These are phyloP conservation scores for Mycena capillaripes DNA, from an alignment of 768 basidiomycete genomes.

Conservation along the genomic window DNA sequence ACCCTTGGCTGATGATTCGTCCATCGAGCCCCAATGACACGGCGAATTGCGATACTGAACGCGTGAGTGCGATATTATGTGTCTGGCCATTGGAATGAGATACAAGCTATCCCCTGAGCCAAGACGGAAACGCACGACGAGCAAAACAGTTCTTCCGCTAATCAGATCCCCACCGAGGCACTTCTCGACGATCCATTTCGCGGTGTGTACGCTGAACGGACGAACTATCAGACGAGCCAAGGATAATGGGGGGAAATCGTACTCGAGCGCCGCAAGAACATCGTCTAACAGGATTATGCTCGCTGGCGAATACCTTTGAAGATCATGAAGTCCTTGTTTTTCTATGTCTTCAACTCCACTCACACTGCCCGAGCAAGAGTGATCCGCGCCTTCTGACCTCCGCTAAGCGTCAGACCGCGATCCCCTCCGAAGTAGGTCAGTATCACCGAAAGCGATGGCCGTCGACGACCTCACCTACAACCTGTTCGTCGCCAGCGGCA, in stretches of 20 bases:
- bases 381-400: constrained; percentile 64
- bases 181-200: constrained; percentile 83
- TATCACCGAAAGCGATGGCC: neutral
- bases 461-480: constrained; percentile 5
- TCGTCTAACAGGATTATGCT: constrained; percentile 80
- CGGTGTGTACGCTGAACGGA: constrained; percentile 70
- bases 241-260: neutral
- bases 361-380: constrained; percentile 67
- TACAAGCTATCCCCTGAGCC: neutral
- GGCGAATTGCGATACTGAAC: constrained; percentile 52
- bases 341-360: neutral
- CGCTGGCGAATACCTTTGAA: constrained; percentile 59
- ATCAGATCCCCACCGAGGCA: constrained; percentile 87
- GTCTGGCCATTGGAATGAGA: constrained; percentile 46
- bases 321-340: too few species aligned
- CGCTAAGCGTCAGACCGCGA: constrained; percentile 59
- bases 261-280: constrained; percentile 73
- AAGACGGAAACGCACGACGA: constrained; percentile 65
- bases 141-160: constrained; percentile 82
- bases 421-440: constrained; percentile 60
- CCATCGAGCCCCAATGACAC: constrained; percentile 50
- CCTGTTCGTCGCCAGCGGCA: constrained; percentile 66
- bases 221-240: neutral
- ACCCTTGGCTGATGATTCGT: constrained; percentile 53
- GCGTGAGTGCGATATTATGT: constrained; percentile 59